Evolutionary conservation across 2,329 filamentous ascomycete species (phyloP), one percentile per base, ranked within the genome.

Genomic region (Colletotrichum sp.): DNA sequence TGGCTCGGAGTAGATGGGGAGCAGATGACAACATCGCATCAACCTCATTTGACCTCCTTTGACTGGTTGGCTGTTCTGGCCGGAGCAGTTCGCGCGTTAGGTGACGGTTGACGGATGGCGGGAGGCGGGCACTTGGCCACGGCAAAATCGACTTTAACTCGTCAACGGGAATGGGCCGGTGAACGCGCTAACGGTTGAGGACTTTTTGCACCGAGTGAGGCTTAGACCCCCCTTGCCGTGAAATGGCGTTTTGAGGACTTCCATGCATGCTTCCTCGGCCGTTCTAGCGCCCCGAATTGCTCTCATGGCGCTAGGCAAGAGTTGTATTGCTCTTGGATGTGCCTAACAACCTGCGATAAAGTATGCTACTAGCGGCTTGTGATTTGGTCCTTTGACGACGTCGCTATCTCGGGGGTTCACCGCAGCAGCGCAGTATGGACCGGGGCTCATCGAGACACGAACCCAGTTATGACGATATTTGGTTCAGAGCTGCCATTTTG

Each of bases 201-300:
- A 32, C 71, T 77, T 77, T 75, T 77, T 77, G 74, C 55, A 74
- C 75, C 59, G 71, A 69, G 75, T 63, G 75, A 75, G 75, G 75
- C 75, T 77, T 77, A 75, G 71, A 77, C 74, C 75, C 61, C 61
- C 71, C 66, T 66, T 61, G 36, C 34, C 34, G 9, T 15, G 29
- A 71, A 57, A 67, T 75, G 75, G 65, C 71, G 61, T 75, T 68
- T 63, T 61, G 59, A 22, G 52, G 27, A 36, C 61, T 77, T 78
- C 77, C 64, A 29, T 75, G 69, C 77, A 76, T 66, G 29, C 71
- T 78, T 77, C 77, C 55, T 72, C 68, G 64, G 71, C 36, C 64
- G 71, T 78, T 78, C 77, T 78, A 78, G 77, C 75, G 77, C 66
- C 55, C 71, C 71, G 71, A 63, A 52, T 5, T 71, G 61, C 75